Conservation (phyloP, 495 filamentous ascomycete species). For the Penicillium dipodomyicola region DNA sequence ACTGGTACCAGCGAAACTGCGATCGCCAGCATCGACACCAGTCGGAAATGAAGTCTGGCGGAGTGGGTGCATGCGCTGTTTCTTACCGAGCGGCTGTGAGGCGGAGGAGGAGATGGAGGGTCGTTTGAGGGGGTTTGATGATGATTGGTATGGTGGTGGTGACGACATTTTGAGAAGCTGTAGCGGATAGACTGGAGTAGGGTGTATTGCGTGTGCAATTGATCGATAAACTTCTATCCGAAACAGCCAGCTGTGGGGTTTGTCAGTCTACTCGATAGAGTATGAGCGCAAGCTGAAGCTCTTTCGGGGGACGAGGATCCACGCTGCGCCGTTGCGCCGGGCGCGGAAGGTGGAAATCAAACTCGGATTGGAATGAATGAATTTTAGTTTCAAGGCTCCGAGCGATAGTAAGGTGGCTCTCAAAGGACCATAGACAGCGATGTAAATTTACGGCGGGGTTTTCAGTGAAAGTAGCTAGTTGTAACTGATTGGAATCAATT, state of each 20-base stretch:
- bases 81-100: constrained; percentile 36
- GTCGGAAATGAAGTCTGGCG: constrained; percentile 88
- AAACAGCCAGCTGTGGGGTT: background rate
- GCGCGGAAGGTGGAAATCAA: background rate
- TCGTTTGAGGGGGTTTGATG: constrained; percentile 44
- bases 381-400: background rate
- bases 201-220: background rate
- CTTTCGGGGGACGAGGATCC: constrained; percentile 3
- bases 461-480: background rate
- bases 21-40: constrained; percentile 43
- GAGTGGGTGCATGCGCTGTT: constrained; percentile 64
- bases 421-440: background rate
- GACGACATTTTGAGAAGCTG: constrained; percentile 40
- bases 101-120: constrained; percentile 40
- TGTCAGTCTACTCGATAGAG: background rate
- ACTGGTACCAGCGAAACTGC: constrained; percentile 66
- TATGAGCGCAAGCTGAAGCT: constrained; percentile 2
- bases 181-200: background rate
- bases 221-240: background rate
- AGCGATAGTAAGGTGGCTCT: background rate
- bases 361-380: background rate
- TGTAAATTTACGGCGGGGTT: background rate
- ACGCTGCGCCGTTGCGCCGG: constrained; percentile 7
- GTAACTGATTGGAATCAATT: background rate
- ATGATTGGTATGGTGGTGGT: constrained; percentile 37